Percentiles rank a stretch among this genome's conserved stretches.
phyloP scores from a whole-genome alignment of 805 yeast species.

The Nematodospora valgi region DNA sequence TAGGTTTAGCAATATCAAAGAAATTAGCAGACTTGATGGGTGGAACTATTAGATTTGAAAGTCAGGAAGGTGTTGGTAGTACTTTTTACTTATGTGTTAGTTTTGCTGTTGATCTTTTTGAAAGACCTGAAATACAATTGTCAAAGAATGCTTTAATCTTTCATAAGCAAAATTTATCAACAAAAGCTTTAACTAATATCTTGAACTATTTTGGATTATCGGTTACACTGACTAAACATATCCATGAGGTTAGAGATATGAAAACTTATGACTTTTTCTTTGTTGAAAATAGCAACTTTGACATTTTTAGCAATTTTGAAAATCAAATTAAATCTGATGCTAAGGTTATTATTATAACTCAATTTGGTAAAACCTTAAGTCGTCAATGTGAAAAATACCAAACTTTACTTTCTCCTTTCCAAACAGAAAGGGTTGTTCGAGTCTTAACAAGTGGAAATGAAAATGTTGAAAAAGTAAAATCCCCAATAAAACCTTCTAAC shows the following conservation, averaged over 20 bases:
- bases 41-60: slow-evolving; percentile 44
- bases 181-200: slow-evolving; percentile 28
- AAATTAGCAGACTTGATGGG: slow-evolving; percentile 48
- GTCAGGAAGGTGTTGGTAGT: slow-evolving; percentile 45
- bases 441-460: slow-evolving; percentile 7
- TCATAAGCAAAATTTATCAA: slow-evolving; percentile 27
- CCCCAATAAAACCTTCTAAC: neutral
- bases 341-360: slow-evolving; percentile 22
- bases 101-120: slow-evolving; percentile 22
- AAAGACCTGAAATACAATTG: slow-evolving; percentile 17
- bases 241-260: slow-evolving; percentile 12
- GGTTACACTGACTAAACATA: slow-evolving; percentile 19
- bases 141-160: slow-evolving; percentile 27
- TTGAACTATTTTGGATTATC: slow-evolving; percentile 33
- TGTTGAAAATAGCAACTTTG: slow-evolving; percentile 17
- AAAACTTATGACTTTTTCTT: slow-evolving; percentile 17
- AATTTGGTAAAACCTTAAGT: slow-evolving; percentile 27
- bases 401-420: slow-evolving; percentile 27
- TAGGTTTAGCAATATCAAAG: slow-evolving; percentile 48
- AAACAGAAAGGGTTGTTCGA: slow-evolving; percentile 19
- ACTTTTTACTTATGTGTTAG: slow-evolving; percentile 39
- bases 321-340: slow-evolving; percentile 7
- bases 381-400: slow-evolving; percentile 19
- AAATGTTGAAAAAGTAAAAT: neutral
- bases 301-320: slow-evolving; percentile 9